Evolutionary conservation across 305 asterid species (phyloP).

Genomic region (Fraxinus latifolia): DNA sequence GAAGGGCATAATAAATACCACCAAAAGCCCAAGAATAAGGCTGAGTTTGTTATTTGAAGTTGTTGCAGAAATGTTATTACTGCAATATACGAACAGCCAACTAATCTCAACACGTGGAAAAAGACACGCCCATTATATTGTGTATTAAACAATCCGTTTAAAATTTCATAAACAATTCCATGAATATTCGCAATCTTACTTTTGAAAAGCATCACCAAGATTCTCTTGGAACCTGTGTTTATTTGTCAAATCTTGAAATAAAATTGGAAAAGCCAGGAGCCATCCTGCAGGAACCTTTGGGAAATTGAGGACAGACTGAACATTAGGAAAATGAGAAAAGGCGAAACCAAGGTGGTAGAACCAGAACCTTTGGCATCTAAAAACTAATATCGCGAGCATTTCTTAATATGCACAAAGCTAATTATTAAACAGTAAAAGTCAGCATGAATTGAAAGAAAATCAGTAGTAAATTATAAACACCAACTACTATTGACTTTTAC

Average conservation of each 20-base stretch:
- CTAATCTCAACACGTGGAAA: not conserved
- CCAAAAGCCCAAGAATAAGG: not conserved
- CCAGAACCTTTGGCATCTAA: constrained; percentile 3
- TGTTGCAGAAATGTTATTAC: not conserved
- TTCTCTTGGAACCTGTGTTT: constrained; percentile 1
- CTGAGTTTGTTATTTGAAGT: not conserved
- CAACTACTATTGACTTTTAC: not conserved
- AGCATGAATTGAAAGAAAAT: not conserved
- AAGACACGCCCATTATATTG: not conserved
- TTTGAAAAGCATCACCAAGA: not conserved
- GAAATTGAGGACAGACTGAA: not conserved
- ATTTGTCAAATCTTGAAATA: not conserved
- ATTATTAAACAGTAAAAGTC: not conserved
- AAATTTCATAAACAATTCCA: not conserved
- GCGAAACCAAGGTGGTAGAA: not conserved
- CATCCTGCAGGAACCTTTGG: not conserved
- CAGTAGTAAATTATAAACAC: not conserved
- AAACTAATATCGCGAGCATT: not conserved
- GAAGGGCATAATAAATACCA: not conserved
- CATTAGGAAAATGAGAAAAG: not conserved
- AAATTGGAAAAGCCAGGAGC: not conserved
- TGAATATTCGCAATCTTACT: not conserved
- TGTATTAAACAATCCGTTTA: not conserved
- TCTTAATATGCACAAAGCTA: not conserved
- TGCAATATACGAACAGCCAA: not conserved